Evolutionary conservation across 2,329 filamentous ascomycete genomes (phyloP).

Genomic region (Fonsecaea erecta): DNA sequence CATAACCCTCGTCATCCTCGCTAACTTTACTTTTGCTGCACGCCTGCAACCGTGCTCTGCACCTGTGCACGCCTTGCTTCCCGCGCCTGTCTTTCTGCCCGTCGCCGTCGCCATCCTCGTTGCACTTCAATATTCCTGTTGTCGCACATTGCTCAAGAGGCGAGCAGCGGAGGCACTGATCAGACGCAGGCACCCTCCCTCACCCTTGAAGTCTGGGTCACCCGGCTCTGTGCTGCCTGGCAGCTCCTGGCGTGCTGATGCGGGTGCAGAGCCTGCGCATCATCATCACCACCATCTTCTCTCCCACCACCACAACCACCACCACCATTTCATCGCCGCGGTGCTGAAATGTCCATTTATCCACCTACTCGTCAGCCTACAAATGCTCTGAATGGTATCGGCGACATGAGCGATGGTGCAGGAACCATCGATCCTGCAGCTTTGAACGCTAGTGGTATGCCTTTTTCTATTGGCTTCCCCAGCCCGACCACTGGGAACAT

Average conservation of each 20-base stretch:
- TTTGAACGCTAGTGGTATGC: constrained; percentile 75
- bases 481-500: constrained; percentile 14
- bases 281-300: constrained; percentile 27
- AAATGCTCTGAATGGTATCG: constrained; percentile 68
- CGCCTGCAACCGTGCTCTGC: constrained; percentile 25
- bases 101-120: constrained; percentile 27
- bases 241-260: constrained; percentile 34
- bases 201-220: constrained; percentile 27
- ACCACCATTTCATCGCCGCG: constrained; percentile 21
- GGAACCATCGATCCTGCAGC: constrained; percentile 90
- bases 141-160: constrained; percentile 27
- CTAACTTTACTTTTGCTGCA: constrained; percentile 32
- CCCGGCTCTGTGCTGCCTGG: constrained; percentile 33
- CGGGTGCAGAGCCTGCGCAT: constrained; percentile 33
- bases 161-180: constrained; percentile 23
- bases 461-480: constrained; percentile 24
- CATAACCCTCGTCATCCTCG: constrained; percentile 33
- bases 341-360: constrained; percentile 49
- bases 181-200: constrained; percentile 34
- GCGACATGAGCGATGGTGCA: constrained; percentile 67
- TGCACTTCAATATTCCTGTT: constrained; percentile 28
- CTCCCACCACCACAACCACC: constrained; percentile 23
- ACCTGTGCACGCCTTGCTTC: constrained; percentile 23
- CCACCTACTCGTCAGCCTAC: constrained; percentile 54
- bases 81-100: constrained; percentile 12